Conservation (phyloP, 2,329 filamentous ascomycete species). For the Stenocarpella maydis region DNA sequence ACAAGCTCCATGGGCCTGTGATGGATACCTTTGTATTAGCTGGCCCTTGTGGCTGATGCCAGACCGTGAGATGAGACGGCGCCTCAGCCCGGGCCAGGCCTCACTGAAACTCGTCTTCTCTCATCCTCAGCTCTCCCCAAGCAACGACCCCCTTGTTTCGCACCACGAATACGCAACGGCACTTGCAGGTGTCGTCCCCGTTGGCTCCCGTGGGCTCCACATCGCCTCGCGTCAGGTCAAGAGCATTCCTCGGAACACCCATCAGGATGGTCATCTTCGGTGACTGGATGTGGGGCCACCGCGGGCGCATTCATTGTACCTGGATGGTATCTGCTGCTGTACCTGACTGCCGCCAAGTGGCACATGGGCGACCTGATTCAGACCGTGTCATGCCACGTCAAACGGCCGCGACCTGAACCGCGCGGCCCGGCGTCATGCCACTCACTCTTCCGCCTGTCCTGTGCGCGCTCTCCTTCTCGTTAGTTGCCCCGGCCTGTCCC, state of each 20-base stretch:
- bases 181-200: background rate
- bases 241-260: background rate
- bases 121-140: conserved; percentile 9
- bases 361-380: conserved; percentile 13
- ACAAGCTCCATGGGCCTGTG: background rate
- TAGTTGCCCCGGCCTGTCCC: conserved; percentile 24
- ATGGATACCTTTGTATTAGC: background rate
- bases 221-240: conserved; percentile 3
- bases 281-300: background rate
- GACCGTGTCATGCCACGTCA: conserved; percentile 24
- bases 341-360: background rate
- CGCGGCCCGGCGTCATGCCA: conserved; percentile 22
- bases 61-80: background rate
- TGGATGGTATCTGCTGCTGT: background rate
- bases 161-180: background rate
- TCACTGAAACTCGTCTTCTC: background rate
- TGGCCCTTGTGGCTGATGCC: background rate
- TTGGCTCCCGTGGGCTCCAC: background rate
- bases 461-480: background rate
- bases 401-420: conserved; percentile 22
- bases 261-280: background rate
- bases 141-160: conserved; percentile 18
- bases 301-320: background rate
- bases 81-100: background rate
- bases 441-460: background rate